Conservation (phyloP, 176 grass and related monocot species). For the Musa acuminata region DNA sequence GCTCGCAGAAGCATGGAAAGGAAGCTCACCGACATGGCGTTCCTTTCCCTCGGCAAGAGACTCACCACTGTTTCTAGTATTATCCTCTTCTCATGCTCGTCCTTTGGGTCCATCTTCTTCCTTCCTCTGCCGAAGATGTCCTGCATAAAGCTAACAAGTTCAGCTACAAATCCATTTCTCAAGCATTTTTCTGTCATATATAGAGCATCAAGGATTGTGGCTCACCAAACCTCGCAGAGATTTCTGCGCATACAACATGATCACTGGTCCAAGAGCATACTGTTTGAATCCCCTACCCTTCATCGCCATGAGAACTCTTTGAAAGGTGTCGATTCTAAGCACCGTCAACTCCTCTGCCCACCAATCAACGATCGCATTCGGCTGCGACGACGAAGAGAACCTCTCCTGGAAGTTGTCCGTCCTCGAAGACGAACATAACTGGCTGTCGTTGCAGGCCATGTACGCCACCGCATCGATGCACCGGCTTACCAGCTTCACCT, state of each 20-base stretch:
- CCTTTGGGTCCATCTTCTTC: conserved; percentile 48
- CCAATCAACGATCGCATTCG: conserved; percentile 53
- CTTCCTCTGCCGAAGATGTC: conserved; percentile 49
- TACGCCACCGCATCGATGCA: conserved; percentile 60
- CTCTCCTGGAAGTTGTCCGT: not conserved
- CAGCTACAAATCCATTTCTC: not conserved
- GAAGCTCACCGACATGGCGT: conserved; percentile 75
- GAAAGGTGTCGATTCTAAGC: conserved; percentile 66
- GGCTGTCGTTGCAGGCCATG: conserved; percentile 37
- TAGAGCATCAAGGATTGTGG: not conserved
- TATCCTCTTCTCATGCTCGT: conserved; percentile 82
- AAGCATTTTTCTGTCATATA: not conserved
- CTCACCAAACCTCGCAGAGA: conserved; percentile 70
- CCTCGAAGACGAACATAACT: conserved; percentile 18
- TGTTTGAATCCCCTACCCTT: conserved; percentile 65
- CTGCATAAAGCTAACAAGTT: conserved; percentile 22
- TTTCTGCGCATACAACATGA: conserved; percentile 97
- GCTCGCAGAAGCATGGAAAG: conserved; percentile 75
- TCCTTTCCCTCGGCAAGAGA: conserved; percentile 67
- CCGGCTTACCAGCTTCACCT: conserved; percentile 44
- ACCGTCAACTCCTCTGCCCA: conserved; percentile 72
- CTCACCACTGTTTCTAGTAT: conserved; percentile 73
- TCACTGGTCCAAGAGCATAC: conserved; percentile 57
- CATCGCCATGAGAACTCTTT: conserved; percentile 71
- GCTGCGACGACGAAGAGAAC: conserved; percentile 23